These are phyloP conservation scores for Phytophthora macrochlamydospora DNA, from an alignment of 352 stramenopile genomes.

Conservation along the genomic window DNA sequence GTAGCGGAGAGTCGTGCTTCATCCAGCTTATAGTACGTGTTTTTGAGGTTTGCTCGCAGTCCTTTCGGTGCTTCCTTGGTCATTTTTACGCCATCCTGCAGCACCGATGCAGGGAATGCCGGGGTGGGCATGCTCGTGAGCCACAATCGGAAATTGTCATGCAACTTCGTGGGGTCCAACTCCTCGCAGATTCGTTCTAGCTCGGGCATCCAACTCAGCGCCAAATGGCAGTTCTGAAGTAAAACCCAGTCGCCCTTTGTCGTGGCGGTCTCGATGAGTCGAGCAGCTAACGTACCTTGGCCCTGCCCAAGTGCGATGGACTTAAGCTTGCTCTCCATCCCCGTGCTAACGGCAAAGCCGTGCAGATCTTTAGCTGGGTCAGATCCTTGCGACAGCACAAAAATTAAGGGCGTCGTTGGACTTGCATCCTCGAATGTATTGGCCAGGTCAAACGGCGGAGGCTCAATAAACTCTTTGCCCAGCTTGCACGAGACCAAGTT, in stretches of 20 bases:
- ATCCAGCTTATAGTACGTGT: conserved; percentile 95
- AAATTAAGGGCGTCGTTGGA: conserved; percentile 91
- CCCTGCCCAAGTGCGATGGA: conserved; percentile 94
- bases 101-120: conserved; percentile 91
- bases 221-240: conserved; percentile 96
- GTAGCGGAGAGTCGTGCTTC: conserved; percentile 87
- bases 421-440: conserved; percentile 93
- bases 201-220: conserved; percentile 95
- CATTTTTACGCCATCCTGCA: conserved; percentile 97
- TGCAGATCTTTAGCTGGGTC: conserved; percentile 94
- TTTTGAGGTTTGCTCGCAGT: conserved; percentile 94
- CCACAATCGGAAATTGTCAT: conserved; percentile 96
- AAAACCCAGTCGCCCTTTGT: conserved; percentile 95
- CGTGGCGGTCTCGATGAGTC: conserved; percentile 90
- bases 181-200: conserved; percentile 95
- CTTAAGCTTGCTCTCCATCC: conserved; percentile 90
- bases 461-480: conserved; percentile 91
- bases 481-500: conserved; percentile 90
- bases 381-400: conserved; percentile 93
- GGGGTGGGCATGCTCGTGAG: conserved; percentile 91
- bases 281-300: conserved; percentile 90
- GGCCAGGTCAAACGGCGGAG: conserved; percentile 89
- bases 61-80: conserved; percentile 96
- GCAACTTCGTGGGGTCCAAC: conserved; percentile 80
- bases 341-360: conserved; percentile 83